Conservation (phyloP, 441 rosid species). For the Melastoma candidum region DNA sequence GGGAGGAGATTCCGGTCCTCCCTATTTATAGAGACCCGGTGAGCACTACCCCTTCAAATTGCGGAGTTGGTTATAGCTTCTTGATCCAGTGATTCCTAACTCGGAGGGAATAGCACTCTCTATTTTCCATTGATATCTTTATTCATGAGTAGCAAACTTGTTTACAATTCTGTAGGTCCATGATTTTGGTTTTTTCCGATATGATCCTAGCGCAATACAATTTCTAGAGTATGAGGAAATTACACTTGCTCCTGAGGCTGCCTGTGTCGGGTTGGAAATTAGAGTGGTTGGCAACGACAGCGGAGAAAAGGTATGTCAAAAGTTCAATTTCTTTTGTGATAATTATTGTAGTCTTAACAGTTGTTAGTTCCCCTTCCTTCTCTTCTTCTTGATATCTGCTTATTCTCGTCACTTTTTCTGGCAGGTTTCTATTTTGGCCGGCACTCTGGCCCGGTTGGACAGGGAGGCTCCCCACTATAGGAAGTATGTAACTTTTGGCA, state of each 20-base stretch:
- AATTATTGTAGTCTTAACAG: too few relatives aligned
- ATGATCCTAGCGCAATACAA: conserved; percentile 74
- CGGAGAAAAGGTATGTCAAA: conserved; percentile 76
- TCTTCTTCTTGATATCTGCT: too few relatives aligned
- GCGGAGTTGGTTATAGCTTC: background rate
- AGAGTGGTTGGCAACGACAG: conserved; percentile 99
- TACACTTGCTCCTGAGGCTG: conserved; percentile 94
- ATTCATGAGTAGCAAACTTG: conserved; percentile 1
- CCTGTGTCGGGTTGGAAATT: conserved; percentile 93
- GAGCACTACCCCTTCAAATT: conserved; percentile 19
- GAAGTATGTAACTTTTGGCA: conserved; percentile 41
- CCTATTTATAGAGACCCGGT: conserved; percentile 95
- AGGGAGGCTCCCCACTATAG: conserved; percentile 88
- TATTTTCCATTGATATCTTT: background rate
- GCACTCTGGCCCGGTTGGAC: conserved; percentile 95
- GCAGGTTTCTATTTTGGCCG: conserved; percentile 87
- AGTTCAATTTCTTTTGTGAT: background rate
- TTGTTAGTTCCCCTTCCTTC: too few relatives aligned
- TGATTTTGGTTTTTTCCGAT: conserved; percentile 97
- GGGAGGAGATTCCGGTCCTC: conserved; percentile 75
- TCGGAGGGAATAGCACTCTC: background rate
- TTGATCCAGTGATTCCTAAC: background rate
- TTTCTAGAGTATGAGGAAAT: conserved; percentile 89
- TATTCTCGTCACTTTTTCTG: too few relatives aligned
- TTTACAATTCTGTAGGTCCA: conserved; percentile 54